Conservation (phyloP, 1,139 yeast genomes). For the Debaryomyces psychrophilus region DNA sequence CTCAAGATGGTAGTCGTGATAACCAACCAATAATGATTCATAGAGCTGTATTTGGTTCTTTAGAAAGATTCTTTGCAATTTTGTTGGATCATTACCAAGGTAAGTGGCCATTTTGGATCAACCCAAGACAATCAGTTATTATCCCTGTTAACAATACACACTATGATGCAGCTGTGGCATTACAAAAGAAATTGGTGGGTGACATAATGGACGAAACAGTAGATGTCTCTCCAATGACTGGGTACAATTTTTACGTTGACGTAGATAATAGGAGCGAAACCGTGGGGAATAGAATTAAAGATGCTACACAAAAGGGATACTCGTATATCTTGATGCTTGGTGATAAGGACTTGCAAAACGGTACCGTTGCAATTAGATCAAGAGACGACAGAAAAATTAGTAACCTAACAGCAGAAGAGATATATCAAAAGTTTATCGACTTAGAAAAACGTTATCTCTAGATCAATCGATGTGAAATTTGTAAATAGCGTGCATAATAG, state of each 20-base stretch:
- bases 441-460: slow-evolving; percentile 51
- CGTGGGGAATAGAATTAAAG: slow-evolving; percentile 77
- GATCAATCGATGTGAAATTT: slow-evolving; percentile 3
- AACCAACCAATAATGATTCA: slow-evolving; percentile 88
- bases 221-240: slow-evolving; percentile 54
- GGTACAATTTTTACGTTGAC: slow-evolving; percentile 72
- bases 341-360: slow-evolving; percentile 71
- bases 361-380: slow-evolving; percentile 66
- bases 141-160: slow-evolving; percentile 76
- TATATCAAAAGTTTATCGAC: slow-evolving; percentile 49
- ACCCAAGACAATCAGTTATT: slow-evolving; percentile 89
- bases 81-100: slow-evolving; percentile 90
- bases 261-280: slow-evolving; percentile 76
- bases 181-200: slow-evolving; percentile 56
- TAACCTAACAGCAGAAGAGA: slow-evolving; percentile 48
- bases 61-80: slow-evolving; percentile 90
- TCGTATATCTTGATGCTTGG: slow-evolving; percentile 84
- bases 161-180: slow-evolving; percentile 52
- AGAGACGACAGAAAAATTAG: slow-evolving; percentile 56
- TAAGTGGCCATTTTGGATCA: slow-evolving; percentile 98
- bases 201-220: slow-evolving; percentile 34
- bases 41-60: slow-evolving; percentile 92
- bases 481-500: slow-evolving; percentile 14
- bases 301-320: slow-evolving; percentile 75
- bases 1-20: slow-evolving; percentile 48